These are phyloP conservation scores for Globisporangium irregulare DNA, from an alignment of 352 stramenopile genomes.

Conservation along the genomic window DNA sequence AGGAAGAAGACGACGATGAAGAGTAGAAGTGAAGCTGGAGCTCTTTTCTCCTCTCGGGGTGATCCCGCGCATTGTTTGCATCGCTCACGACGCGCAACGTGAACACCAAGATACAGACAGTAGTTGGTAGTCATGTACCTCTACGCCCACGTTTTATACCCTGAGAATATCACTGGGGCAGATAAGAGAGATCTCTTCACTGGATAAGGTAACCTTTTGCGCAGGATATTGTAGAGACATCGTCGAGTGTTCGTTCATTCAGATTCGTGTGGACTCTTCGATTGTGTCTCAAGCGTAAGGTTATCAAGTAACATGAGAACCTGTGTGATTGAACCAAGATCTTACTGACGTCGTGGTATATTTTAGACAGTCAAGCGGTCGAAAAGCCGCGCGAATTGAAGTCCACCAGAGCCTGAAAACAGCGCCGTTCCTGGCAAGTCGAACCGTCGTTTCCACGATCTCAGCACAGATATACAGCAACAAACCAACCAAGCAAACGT, in stretches of 20 bases:
- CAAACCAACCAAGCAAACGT: background rate
- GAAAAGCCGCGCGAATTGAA: background rate
- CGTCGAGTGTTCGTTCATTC: background rate
- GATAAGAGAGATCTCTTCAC: background rate
- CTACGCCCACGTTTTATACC: background rate
- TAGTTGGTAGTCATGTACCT: background rate
- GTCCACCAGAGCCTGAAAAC: background rate
- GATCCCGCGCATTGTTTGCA: background rate
- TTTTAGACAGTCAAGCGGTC: background rate
- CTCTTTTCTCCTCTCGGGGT: background rate
- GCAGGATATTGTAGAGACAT: background rate
- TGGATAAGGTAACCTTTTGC: background rate
- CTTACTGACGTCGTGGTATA: too few relatives aligned
- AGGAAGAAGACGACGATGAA: constrained; percentile 58
- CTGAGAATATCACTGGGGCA: background rate
- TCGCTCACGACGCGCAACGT: background rate
- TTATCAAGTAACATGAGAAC: background rate
- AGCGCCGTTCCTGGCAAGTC: too few relatives aligned
- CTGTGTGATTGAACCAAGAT: background rate
- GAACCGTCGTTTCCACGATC: background rate
- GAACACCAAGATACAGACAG: background rate
- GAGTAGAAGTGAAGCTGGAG: background rate
- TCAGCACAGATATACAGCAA: background rate
- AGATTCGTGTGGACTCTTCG: background rate
- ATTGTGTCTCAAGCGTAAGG: background rate